Evolutionary conservation across 768 basidiomycete species (phyloP), one percentile per base, ranked within the genome.

Genomic region (Dacryopinax primogenitus): DNA sequence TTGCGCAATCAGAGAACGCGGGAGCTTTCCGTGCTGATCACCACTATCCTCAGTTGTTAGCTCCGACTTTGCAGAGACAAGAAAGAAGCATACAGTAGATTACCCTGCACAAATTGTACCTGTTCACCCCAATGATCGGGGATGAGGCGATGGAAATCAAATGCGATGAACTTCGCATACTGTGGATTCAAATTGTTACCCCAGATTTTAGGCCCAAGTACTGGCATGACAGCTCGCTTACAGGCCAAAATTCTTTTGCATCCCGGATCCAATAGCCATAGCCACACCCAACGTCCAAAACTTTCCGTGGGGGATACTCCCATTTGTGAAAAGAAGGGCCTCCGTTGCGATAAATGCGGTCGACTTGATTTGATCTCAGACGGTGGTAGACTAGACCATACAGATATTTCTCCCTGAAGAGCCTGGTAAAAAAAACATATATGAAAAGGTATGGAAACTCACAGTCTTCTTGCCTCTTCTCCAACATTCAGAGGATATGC

Each of bases 281-380:
- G 12, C 90, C 89, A 72, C 88, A 90, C 1, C 90, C 90, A 13
- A 92, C 74, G 70, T 91, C 89, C 6, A 92, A 79, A 26, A 86
- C 84, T 13, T 77, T 75, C 0, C 74, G 71, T 0, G 87, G 85
- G 0, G 78, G 77, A n/a, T 74, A 74, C 26, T 78, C 3, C 39
- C 68, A 81, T 66, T 80, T 74, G 65, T 82, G 78, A 70, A 91
- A 90, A 0, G 84, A 82, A 0, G 88, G 87, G 26, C 51, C 51
- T 13, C n/a, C n/a, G n/a, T n/a, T n/a, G n/a, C 3, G 3, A 18
- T 58, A 58, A 9, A 58, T 30, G 4, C 51, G 51, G 15, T 58
- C 51, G 51, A 26, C 15, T 2, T 30, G 26, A 58, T 58, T 58
- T 15, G 51, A 58, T 32, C 51, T 26, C 26, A 58, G 21, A 9